Base-by-base conservation (phyloP, 768 basidiomycete genomes). In the Asterophora lycoperdoides region DNA sequence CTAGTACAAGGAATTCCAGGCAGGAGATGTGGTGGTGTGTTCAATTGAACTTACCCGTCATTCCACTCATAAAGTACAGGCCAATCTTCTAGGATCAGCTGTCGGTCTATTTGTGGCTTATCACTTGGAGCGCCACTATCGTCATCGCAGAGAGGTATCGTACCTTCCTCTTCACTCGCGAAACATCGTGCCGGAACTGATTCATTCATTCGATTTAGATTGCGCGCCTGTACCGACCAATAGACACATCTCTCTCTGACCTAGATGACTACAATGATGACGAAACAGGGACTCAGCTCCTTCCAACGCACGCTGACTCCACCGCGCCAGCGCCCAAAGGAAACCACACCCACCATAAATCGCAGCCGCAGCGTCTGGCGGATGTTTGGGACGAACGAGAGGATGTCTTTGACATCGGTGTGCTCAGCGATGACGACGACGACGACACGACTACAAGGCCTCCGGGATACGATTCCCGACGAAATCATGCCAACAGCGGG, bases 371-470 rank as follows among this genome's bases (percentile, higher is more conserved):
- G 43, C 75, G 75, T 15, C 67, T 86, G 37, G 72, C 73, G 13
- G 74, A 86, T 61, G 80, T 84, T 37, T 90, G 87, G 87, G 84
- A 89, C 53, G 85, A 86, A 56, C 76, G 81, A 20, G 88, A 91
- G 65, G 86, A 89, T 46, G 53, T 86, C 29, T 88, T 90, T 62
- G 81, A 73, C 36, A 71, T 87, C 44, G 86, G 82, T 4, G 78
- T 75, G 8, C 79, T 81, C 51, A 81, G 80, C 56, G 81, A 83
- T 41, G 71, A 76, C 15, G 83, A 86, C 49, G 69, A 70, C 23
- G 23, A n/a, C 39, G 52, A 62, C 29, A 49, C 45, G 18, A 53
- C 38, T 34, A 53, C 60, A 10, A 35, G 57, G 34, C 44, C 46
- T 20, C 36, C 26, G 35, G 13, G 30, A 11, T 10, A 28, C 15